A percentile compares a stretch with the other conserved stretches of the same genome.
Evolutionary conservation across 495 filamentous ascomycete genomes (phyloP).

Genomic region (Penicillium taxi): DNA sequence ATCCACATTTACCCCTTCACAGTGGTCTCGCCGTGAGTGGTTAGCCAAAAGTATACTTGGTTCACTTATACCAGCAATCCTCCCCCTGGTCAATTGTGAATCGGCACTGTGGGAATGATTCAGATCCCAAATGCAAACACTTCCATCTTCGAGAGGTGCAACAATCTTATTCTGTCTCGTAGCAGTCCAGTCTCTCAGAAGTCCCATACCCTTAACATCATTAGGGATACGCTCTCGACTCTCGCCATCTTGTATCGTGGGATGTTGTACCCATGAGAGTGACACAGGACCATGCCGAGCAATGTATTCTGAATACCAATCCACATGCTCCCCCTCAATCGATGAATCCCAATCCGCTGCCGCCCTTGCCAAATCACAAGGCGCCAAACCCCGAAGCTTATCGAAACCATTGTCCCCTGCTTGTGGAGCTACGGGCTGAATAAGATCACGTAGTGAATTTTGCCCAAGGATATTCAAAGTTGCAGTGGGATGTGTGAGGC

Average conservation of each 20-base stretch:
- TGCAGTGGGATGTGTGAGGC: slow-evolving; percentile 20
- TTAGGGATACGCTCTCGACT: slow-evolving; percentile 39
- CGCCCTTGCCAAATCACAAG: slow-evolving; percentile 40
- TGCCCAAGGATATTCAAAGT: slow-evolving; percentile 30
- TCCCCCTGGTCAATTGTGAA: slow-evolving; percentile 45
- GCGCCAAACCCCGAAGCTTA: slow-evolving; percentile 15
- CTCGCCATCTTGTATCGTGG: slow-evolving; percentile 26
- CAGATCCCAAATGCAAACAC: slow-evolving; percentile 81
- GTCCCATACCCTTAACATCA: slow-evolving; percentile 53
- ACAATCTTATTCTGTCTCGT: slow-evolving; percentile 51
- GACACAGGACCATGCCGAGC: slow-evolving; percentile 68
- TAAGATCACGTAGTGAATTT: slow-evolving; percentile 29
- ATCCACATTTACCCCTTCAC: slow-evolving; percentile 80
- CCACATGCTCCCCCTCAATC: slow-evolving; percentile 51
- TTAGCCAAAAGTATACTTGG: slow-evolving; percentile 54
- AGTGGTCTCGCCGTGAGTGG: slow-evolving; percentile 36
- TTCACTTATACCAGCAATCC: slow-evolving; percentile 54
- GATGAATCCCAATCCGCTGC: slow-evolving; percentile 78
- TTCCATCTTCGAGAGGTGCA: slow-evolving; percentile 77
- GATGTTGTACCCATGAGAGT: slow-evolving; percentile 67
- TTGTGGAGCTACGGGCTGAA: slow-evolving; percentile 23
- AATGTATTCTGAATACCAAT: slow-evolving; percentile 87
- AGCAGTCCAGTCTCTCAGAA: slow-evolving; percentile 46
- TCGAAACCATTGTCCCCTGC: slow-evolving; percentile 5
- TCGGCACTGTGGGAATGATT: slow-evolving; percentile 44